phyloP scores from a whole-genome alignment of 177 flowering plant species.

The Tripterygium wilfordii region DNA sequence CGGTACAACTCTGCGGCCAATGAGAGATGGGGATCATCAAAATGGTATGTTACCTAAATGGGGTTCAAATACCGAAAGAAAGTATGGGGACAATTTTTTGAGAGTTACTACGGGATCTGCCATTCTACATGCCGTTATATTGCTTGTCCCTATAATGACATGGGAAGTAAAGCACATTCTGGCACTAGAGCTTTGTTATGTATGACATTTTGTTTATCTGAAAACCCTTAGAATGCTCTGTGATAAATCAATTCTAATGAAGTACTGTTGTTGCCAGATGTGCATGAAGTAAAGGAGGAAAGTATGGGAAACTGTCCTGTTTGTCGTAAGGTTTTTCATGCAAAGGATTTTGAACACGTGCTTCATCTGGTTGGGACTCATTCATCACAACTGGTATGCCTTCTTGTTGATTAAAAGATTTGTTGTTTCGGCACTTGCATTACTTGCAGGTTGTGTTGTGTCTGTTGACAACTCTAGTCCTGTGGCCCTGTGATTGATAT shows the following conservation, averaged over 20 bases:
- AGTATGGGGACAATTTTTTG: neutral
- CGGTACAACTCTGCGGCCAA: slow-evolving; percentile 11
- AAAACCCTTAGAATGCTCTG: too few species aligned
- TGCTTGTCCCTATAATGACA: too few species aligned
- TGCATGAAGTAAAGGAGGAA: slow-evolving; percentile 21
- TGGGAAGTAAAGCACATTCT: too few species aligned
- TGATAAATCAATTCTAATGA: neutral
- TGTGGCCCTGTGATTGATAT: too few species aligned
- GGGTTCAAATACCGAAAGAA: too few species aligned
- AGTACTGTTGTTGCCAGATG: slow-evolving; percentile 19
- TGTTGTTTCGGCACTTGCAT: too few species aligned
- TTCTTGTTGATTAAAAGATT: too few species aligned
- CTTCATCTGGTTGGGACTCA: slow-evolving; percentile 46
- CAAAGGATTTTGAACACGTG: slow-evolving; percentile 80
- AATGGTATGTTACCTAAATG: slow-evolving; percentile 37
- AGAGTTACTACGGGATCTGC: too few species aligned
- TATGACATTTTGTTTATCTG: neutral
- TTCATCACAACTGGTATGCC: slow-evolving; percentile 47
- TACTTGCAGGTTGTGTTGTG: too few species aligned
- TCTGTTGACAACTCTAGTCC: too few species aligned
- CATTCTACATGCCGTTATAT: too few species aligned
- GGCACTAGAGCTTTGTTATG: neutral
- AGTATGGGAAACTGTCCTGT: slow-evolving; percentile 68
- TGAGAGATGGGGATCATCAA: slow-evolving; percentile 9
- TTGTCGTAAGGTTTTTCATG: slow-evolving; percentile 70